Evolutionary conservation across 176 grass and related monocot genomes (phyloP).

Genomic region (Zizania latifolia): DNA sequence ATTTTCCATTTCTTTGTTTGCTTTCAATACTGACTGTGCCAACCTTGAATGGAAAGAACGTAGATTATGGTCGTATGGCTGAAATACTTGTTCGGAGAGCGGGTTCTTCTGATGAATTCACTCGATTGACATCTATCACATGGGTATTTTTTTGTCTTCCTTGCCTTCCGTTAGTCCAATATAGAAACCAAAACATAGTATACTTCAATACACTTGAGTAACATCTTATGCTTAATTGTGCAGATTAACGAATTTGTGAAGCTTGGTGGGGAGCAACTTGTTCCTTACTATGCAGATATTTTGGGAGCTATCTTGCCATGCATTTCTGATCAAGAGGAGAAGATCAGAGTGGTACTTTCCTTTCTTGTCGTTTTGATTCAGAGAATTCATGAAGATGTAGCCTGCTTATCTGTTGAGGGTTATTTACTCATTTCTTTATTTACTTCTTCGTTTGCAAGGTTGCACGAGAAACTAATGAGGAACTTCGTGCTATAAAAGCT

Average conservation of each 20-base stretch:
- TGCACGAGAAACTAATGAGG: slow-evolving; percentile 97
- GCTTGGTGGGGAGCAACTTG: slow-evolving; percentile 95
- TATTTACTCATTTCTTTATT: not conserved
- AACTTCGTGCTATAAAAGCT: slow-evolving; percentile 81
- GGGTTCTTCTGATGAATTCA: slow-evolving; percentile 87
- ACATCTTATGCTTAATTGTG: slow-evolving; percentile 34
- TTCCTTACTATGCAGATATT: slow-evolving; percentile 98
- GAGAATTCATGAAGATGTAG: slow-evolving; percentile 14
- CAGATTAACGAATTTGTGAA: slow-evolving; percentile 99
- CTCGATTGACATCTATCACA: slow-evolving; percentile 93
- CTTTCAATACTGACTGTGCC: slow-evolving; percentile 22
- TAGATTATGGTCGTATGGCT: slow-evolving; percentile 99
- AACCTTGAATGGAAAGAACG: slow-evolving; percentile 64
- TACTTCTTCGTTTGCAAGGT: slow-evolving; percentile 64
- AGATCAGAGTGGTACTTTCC: slow-evolving; percentile 83
- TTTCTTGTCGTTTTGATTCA: slow-evolving; percentile 19
- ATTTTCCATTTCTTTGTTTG: not conserved
- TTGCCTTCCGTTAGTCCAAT: slow-evolving; percentile 4
- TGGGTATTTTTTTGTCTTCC: slow-evolving; percentile 64
- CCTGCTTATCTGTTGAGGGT: not conserved
- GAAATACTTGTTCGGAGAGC: slow-evolving; percentile 96
- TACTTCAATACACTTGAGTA: slow-evolving; percentile 24
- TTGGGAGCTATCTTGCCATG: slow-evolving; percentile 94
- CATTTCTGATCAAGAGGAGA: slow-evolving; percentile 96
- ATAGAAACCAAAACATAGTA: slow-evolving; percentile 6